Evolutionary conservation across 2,329 filamentous ascomycete genomes (phyloP), one percentile per base, ranked within the genome.

Genomic region (Didymosphaeria variabile): DNA sequence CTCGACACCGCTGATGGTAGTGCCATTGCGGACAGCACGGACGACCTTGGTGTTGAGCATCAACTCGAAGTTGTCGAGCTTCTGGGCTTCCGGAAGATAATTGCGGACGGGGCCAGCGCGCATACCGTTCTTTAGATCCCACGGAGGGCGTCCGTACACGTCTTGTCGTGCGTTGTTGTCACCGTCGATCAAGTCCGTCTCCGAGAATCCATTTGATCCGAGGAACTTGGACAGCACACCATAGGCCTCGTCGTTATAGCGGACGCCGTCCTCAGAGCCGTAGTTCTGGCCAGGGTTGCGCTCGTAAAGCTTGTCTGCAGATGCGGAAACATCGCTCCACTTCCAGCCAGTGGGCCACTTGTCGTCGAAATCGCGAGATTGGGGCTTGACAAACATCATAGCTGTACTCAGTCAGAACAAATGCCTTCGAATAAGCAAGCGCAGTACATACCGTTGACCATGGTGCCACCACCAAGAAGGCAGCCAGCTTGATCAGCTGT

Each of bases 281-380:
- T 81, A 79, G 36, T 85, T 86, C 0, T 89, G 91, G 45, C 90
- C 90, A 0, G 90, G 90, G 62, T 91, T 91, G n/a, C 88, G 84
- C 34, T 82, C 79, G 72, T 91, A 93, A n/a, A 90, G 85, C 44
- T 87, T 84, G n/a, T 85, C 78, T 9, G 88, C 86, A 5, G 90
- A 86, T 29, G 79, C 72, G 53, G 79, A 76, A 72, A 92, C 85
- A 68, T 92, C 89, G 13, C 79, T 72, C 47, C 86, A 84, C 74
- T 90, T 88, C 90, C 90, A 93, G 49, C 90, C 90, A 2, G 79
- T 65, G 1, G 90, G 90, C 81, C 91, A 93, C 73, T 90, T 90
- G 72, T 87, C 85, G 71, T 92, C 87, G 79, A 90, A 93, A 73
- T 93, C 91, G 7, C 66, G 62, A 23, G 72, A 67, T 23, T 75